phyloP scores from a whole-genome alignment of 2,329 filamentous ascomycete genomes.

The Cladophialophora exuberans region DNA sequence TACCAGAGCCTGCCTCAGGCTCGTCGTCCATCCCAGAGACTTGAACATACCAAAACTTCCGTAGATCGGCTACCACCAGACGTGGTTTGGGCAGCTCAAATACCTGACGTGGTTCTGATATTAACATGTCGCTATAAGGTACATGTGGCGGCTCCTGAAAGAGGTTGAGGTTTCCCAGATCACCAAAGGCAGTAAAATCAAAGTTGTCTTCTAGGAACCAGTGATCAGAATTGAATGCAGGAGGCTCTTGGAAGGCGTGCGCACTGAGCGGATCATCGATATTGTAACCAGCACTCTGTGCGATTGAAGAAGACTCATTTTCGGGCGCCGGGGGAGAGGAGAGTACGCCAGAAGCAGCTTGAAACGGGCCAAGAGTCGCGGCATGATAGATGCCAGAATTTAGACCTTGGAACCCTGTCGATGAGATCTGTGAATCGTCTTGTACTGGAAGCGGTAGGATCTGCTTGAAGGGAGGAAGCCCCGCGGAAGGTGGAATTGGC shows the following conservation, averaged over 20 bases:
- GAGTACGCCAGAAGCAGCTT: background rate
- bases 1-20: conserved; percentile 5
- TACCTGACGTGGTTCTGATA: background rate
- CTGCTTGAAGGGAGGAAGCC: too few species aligned
- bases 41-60: conserved; percentile 15
- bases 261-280: background rate
- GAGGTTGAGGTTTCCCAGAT: background rate
- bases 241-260: background rate
- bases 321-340: background rate
- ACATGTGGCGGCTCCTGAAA: background rate
- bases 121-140: background rate
- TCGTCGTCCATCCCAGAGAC: conserved; percentile 2
- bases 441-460: too few species aligned
- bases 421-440: background rate
- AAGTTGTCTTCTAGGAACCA: conserved; percentile 23
- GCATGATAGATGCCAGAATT: background rate
- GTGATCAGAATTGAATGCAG: conserved; percentile 5
- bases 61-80: conserved; percentile 12
- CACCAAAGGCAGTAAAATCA: conserved; percentile 17
- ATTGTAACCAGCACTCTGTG: background rate
- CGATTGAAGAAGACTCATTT: background rate
- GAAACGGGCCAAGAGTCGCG: background rate
- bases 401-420: background rate
- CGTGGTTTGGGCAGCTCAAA: background rate
- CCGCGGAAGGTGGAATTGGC: too few species aligned